Base-by-base conservation (phyloP, 306 rosid genomes). In the Cotoneaster glaucophyllus region DNA sequence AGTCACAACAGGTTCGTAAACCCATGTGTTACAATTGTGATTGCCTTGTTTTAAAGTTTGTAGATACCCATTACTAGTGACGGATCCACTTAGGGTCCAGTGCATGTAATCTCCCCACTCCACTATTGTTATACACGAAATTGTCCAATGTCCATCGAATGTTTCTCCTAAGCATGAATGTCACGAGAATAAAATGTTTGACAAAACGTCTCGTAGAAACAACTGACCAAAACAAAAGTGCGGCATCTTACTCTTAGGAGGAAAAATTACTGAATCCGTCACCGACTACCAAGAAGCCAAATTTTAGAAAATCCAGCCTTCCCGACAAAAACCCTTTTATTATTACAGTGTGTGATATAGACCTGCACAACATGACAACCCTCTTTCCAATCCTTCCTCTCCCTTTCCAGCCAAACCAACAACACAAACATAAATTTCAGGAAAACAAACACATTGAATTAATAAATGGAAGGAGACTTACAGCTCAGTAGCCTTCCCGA, bases 401-500 rank as follows among this genome's bases (percentile, higher is more conserved):
- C 64, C 78, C 56, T 58, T 83, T 76, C 66, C 69, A 76, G 74
- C 68, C 84, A 64, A 83, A 76, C 67, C 64, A 71, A 73, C 69
- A 73, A 28, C 59, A 62, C 26, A 76, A 52, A 48, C 21, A 48
- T 53, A 80, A 76, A 73, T 75, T 64, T 43, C 62, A 64, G 57
- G 64, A 39, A 81, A 73, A 61, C 54, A 76, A 22, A 78, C 80
- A 81, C 70, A 75, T 44, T 59, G 56, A 62, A 64, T 50, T 64
- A 62, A 64, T 71, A 74, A 32, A 43, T 56, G 59, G 44, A 71
- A 18, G 17, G 48, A 64, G 66, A 25, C 31, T 65, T 70, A 74
- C 77, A 79, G 83, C 78, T 59, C 80, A 79, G 64, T 73, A 48
- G 64, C 66, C 58, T 26, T 43, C 82, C 65, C 82, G 73, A 74